A percentile compares a stretch with the other conserved stretches of the same genome.
phyloP scores from a whole-genome alignment of 345 rosid genomes.

The Pistacia atlantica region DNA sequence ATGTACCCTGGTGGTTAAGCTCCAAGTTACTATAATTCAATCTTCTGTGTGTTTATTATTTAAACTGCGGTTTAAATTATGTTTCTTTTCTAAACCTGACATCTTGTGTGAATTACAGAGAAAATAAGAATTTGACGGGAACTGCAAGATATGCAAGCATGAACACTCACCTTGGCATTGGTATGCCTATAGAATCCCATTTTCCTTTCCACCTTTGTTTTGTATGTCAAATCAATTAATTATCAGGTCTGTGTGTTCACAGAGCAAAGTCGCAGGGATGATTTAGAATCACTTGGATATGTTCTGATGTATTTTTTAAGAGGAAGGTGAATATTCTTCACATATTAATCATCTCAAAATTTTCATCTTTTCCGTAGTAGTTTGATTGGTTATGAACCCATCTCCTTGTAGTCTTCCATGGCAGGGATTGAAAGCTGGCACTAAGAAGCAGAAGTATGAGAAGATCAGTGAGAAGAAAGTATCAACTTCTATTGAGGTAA shows the following conservation, averaged over 20 bases:
- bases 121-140: slow-evolving; percentile 90
- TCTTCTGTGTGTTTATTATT: too few relatives aligned
- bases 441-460: slow-evolving; percentile 91
- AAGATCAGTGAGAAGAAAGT: slow-evolving; percentile 92
- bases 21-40: too few relatives aligned
- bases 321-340: slow-evolving; percentile 62
- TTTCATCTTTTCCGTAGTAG: neutral
- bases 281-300: slow-evolving; percentile 92
- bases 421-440: slow-evolving; percentile 95
- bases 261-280: slow-evolving; percentile 99
- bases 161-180: slow-evolving; percentile 96
- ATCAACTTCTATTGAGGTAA: slow-evolving; percentile 85
- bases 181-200: slow-evolving; percentile 34
- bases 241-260: neutral
- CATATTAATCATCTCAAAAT: slow-evolving; percentile 4
- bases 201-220: slow-evolving; percentile 4
- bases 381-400: slow-evolving; percentile 26
- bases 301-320: slow-evolving; percentile 88
- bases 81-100: slow-evolving; percentile 3
- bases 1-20: neutral
- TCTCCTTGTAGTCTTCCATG: slow-evolving; percentile 74
- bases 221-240: slow-evolving; percentile 6
- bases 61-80: too few relatives aligned
- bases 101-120: slow-evolving; percentile 48
- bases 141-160: slow-evolving; percentile 97